phyloP scores from a whole-genome alignment of 116 monocot species.

The Cymodocea nodosa region DNA sequence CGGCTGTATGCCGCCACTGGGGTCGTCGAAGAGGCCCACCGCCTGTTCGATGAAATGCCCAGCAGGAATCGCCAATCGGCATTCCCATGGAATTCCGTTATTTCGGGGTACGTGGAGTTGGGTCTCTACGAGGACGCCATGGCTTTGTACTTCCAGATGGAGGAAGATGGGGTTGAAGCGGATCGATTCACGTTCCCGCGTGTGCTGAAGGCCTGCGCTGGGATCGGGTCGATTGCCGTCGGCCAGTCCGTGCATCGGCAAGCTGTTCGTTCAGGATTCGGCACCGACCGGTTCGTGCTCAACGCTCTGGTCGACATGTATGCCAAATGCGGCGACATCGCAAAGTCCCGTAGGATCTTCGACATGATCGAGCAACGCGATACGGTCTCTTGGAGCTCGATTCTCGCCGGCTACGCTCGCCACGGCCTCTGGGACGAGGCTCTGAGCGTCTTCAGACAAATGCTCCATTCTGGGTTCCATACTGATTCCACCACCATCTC shows the following conservation, averaged over 20 bases:
- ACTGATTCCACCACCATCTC: slow-evolving; percentile 49
- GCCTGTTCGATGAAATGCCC: slow-evolving; percentile 68
- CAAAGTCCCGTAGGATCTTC: slow-evolving; percentile 29
- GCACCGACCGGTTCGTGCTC: slow-evolving; percentile 31
- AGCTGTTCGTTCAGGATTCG: slow-evolving; percentile 44
- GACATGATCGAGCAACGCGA: slow-evolving; percentile 32
- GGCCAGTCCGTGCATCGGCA: slow-evolving; percentile 51
- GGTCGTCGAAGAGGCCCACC: slow-evolving; percentile 45
- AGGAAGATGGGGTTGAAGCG: slow-evolving; percentile 52
- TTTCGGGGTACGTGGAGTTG: slow-evolving; percentile 40
- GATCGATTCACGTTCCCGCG: slow-evolving; percentile 69
- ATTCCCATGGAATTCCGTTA: slow-evolving; percentile 65
- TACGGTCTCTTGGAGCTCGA: slow-evolving; percentile 50
- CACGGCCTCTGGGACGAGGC: slow-evolving; percentile 49
- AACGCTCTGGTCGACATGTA: slow-evolving; percentile 73
- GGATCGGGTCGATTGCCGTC: slow-evolving; percentile 33
- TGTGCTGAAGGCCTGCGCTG: slow-evolving; percentile 63
- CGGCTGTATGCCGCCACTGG: slow-evolving; percentile 39
- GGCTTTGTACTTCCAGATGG: slow-evolving; percentile 80
- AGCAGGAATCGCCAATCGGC: slow-evolving; percentile 4
- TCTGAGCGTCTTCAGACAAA: slow-evolving; percentile 18
- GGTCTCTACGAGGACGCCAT: slow-evolving; percentile 61
- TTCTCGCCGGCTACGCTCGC: slow-evolving; percentile 38
- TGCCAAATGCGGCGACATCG: slow-evolving; percentile 74
- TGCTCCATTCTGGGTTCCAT: slow-evolving; percentile 22